Evolutionary conservation across 2,329 filamentous ascomycete genomes (phyloP).

Genomic region (Cladobotryum mycophilum): DNA sequence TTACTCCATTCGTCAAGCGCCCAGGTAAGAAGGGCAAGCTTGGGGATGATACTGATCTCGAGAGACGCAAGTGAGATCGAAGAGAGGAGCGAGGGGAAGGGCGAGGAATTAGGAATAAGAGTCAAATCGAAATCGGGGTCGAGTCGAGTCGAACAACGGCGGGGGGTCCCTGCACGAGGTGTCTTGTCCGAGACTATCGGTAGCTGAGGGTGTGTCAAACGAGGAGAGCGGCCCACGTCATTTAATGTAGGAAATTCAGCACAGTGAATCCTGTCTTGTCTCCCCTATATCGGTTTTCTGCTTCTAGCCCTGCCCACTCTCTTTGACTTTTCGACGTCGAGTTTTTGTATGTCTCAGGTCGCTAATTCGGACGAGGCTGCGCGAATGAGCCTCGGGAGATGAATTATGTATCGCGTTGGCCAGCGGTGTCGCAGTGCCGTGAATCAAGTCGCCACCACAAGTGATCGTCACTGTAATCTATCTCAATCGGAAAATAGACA

Average conservation of each 20-base stretch:
- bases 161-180: too few species aligned
- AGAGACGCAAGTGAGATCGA: not conserved
- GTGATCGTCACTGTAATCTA: not conserved
- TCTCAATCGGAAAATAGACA: not conserved
- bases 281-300: not conserved
- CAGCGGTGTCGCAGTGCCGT: not conserved
- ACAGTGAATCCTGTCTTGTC: too few species aligned
- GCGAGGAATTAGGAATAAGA: not conserved
- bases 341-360: not conserved
- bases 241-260: too few species aligned
- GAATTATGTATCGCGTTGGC: not conserved
- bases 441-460: not conserved
- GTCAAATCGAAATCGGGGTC: too few species aligned
- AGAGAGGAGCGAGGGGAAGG: not conserved
- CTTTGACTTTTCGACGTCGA: not conserved
- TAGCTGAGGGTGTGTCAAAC: too few species aligned
- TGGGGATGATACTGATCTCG: not conserved
- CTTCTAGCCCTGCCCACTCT: not conserved
- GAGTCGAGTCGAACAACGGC: too few species aligned
- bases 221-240: too few species aligned
- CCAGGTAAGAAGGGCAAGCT: slow-evolving; percentile 6
- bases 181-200: too few species aligned
- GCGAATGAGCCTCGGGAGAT: not conserved
- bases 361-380: not conserved
- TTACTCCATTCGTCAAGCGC: slow-evolving; percentile 35